phyloP scores from a whole-genome alignment of 306 rosid genomes.

The Sesbania bispinosa region DNA sequence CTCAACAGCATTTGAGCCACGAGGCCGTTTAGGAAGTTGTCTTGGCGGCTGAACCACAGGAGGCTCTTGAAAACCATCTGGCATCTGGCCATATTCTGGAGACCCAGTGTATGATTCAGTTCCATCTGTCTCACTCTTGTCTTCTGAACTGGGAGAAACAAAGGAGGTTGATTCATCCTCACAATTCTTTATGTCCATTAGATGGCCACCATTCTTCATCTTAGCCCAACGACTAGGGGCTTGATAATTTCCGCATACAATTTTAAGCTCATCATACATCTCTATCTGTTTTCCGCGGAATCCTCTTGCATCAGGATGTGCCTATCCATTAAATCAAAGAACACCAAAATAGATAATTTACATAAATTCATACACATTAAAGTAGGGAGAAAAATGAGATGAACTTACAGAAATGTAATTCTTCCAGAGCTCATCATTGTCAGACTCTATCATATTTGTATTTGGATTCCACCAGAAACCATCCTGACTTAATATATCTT shows the following conservation, averaged over 20 bases:
- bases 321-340: slow-evolving; percentile 44
- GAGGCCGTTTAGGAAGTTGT: slow-evolving; percentile 55
- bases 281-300: slow-evolving; percentile 65
- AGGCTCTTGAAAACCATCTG: slow-evolving; percentile 57
- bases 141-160: slow-evolving; percentile 65
- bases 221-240: slow-evolving; percentile 71
- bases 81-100: slow-evolving; percentile 55
- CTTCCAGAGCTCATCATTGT: slow-evolving; percentile 69
- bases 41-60: slow-evolving; percentile 45
- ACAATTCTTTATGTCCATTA: slow-evolving; percentile 41
- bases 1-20: slow-evolving; percentile 58
- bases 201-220: slow-evolving; percentile 51
- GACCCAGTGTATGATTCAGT: slow-evolving; percentile 63
- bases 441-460: slow-evolving; percentile 61
- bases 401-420: slow-evolving; percentile 57
- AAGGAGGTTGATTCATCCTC: slow-evolving; percentile 64
- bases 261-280: slow-evolving; percentile 80
- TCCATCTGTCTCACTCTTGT: slow-evolving; percentile 58
- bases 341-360: slow-evolving; percentile 14
- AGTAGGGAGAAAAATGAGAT: slow-evolving; percentile 6
- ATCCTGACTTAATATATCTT: slow-evolving; percentile 64
- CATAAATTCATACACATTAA: slow-evolving; percentile 1
- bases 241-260: slow-evolving; percentile 82
- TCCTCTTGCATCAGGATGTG: slow-evolving; percentile 70
- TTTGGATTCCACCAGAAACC: slow-evolving; percentile 73